These are phyloP conservation scores for Fraxinus velutina DNA, from an alignment of 305 asterid genomes.

Conservation along the genomic window DNA sequence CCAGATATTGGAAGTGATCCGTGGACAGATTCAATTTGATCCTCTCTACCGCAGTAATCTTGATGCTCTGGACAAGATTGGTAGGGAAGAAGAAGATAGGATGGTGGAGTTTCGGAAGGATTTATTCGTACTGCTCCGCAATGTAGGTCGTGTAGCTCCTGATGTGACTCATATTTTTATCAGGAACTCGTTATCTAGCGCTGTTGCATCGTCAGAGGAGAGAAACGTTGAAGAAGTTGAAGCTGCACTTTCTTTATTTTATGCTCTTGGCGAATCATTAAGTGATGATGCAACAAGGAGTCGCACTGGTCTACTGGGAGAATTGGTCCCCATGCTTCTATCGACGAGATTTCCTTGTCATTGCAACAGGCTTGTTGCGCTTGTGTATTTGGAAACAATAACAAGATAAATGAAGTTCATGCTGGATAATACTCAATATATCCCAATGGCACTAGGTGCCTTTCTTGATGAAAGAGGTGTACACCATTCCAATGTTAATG, in stretches of 20 bases:
- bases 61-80: slow-evolving; percentile 69
- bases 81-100: slow-evolving; percentile 84
- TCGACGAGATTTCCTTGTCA: slow-evolving; percentile 85
- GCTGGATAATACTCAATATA: slow-evolving; percentile 66
- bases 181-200: slow-evolving; percentile 58
- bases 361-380: slow-evolving; percentile 79
- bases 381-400: slow-evolving; percentile 78
- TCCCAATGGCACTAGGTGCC: slow-evolving; percentile 67
- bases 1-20: slow-evolving; percentile 79
- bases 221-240: slow-evolving; percentile 86
- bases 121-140: slow-evolving; percentile 64
- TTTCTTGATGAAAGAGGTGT: slow-evolving; percentile 96
- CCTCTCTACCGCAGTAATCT: slow-evolving; percentile 67
- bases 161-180: slow-evolving; percentile 75
- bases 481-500: slow-evolving; percentile 74
- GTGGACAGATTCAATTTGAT: slow-evolving; percentile 56
- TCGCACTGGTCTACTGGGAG: slow-evolving; percentile 64
- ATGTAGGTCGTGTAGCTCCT: slow-evolving; percentile 82
- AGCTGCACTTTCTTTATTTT: slow-evolving; percentile 81
- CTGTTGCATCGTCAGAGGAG: slow-evolving; percentile 63
- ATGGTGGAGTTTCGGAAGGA: slow-evolving; percentile 90
- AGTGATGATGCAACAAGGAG: slow-evolving; percentile 60
- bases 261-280: slow-evolving; percentile 81
- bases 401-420: slow-evolving; percentile 77
- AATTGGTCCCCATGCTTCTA: slow-evolving; percentile 68